Percentiles rank a stretch among this genome's conserved stretches.
Conservation (phyloP, 257 asterid genomes). For the Lycium barbarum region DNA sequence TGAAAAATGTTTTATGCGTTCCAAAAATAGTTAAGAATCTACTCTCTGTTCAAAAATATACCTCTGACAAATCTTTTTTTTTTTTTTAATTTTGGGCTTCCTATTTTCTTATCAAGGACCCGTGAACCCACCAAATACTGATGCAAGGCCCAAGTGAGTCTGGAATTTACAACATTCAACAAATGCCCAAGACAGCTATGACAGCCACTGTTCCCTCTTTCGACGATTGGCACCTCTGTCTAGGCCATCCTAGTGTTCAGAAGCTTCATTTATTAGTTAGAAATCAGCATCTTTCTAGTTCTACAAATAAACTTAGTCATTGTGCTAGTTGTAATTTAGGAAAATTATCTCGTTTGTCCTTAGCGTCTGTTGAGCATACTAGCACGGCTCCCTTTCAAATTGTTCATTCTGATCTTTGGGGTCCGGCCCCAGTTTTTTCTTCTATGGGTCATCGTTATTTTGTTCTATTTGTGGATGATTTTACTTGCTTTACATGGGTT, state of each 20-base stretch:
- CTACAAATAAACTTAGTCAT: not conserved
- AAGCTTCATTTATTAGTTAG: not conserved
- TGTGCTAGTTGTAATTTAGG: not conserved
- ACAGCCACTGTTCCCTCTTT: not conserved
- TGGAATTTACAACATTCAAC: not conserved
- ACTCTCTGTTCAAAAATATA: not conserved
- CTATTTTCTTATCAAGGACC: constrained; percentile 1
- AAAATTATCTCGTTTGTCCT: constrained; percentile 17
- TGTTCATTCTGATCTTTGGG: constrained; percentile 30
- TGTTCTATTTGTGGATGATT: constrained; percentile 26
- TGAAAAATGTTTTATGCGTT: not conserved
- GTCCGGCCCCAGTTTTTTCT: constrained; percentile 2
- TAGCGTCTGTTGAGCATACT: not conserved
- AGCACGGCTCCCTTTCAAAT: not conserved
- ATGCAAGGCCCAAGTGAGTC: not conserved
- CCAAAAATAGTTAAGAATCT: not conserved
- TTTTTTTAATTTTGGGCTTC: not conserved
- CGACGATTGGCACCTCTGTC: not conserved
- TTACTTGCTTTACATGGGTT: not conserved
- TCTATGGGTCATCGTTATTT: not conserved
- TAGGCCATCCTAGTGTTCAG: not conserved
- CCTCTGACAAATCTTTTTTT: not conserved
- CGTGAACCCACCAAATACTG: not conserved
- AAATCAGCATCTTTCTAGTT: not conserved
- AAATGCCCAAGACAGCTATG: not conserved